Evolutionary conservation across 495 filamentous ascomycete species (phyloP).

Genomic region (Podospora didyma): DNA sequence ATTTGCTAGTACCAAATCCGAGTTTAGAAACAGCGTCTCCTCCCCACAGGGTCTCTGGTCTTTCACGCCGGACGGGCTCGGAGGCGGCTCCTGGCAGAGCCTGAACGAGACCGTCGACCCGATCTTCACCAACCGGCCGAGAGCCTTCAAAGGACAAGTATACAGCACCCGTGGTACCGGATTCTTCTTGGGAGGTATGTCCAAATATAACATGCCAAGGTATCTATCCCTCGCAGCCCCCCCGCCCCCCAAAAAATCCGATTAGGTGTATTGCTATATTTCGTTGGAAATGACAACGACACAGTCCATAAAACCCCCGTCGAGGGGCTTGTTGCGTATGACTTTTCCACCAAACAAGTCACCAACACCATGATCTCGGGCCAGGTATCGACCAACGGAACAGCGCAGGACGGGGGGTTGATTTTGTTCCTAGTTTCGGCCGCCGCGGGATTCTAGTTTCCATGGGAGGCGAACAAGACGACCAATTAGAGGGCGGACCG

Average conservation of each 20-base stretch:
- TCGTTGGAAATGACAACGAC: conserved; percentile 4
- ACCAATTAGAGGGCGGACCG: neutral
- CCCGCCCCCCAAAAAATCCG: neutral
- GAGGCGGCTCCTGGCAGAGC: conserved; percentile 15
- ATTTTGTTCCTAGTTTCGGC: conserved; percentile 22
- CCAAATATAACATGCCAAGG: no score
- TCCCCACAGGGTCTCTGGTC: conserved; percentile 21
- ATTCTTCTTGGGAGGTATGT: conserved; percentile 17
- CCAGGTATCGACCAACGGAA: neutral
- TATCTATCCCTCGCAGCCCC: neutral
- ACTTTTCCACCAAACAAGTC: conserved; percentile 7
- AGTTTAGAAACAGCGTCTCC: conserved; percentile 9
- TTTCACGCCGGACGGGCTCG: conserved; percentile 11
- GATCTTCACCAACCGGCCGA: conserved; percentile 10
- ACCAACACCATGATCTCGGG: conserved; percentile 1
- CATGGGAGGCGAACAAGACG: conserved; percentile 12
- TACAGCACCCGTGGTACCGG: conserved; percentile 17
- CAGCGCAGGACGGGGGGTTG: conserved; percentile 5
- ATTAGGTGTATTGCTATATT: neutral
- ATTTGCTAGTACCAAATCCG: conserved; percentile 14
- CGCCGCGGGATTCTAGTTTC: conserved; percentile 15
- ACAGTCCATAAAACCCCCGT: neutral
- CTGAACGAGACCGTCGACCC: conserved; percentile 18
- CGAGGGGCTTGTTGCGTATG: conserved; percentile 14
- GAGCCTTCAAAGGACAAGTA: conserved; percentile 13